These are phyloP conservation scores for Schizothecium vesticola DNA, from an alignment of 495 filamentous ascomycete genomes.

Conservation along the genomic window DNA sequence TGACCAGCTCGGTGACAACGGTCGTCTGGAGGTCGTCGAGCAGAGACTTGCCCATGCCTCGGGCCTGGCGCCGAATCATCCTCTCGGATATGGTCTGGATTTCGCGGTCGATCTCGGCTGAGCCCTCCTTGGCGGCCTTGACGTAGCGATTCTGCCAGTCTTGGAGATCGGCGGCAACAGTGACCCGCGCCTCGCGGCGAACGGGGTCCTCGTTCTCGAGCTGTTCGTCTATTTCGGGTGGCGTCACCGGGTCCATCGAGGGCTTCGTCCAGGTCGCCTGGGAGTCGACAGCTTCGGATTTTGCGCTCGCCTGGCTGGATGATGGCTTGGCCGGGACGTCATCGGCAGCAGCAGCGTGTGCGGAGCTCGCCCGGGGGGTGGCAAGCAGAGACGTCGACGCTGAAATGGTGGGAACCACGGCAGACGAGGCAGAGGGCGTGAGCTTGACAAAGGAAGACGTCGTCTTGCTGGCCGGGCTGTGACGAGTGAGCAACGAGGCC, in stretches of 20 bases:
- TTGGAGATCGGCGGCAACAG: conserved; percentile 70
- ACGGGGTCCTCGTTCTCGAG: conserved; percentile 35
- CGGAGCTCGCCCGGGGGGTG: neutral
- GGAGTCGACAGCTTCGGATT: conserved; percentile 9
- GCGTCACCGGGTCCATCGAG: conserved; percentile 18
- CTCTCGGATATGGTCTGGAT: conserved; percentile 57
- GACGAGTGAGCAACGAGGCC: neutral
- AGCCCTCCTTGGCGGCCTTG: conserved; percentile 72
- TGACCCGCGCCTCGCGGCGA: conserved; percentile 51
- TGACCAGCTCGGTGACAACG: conserved; percentile 53
- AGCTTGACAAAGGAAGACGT: conserved; percentile 37
- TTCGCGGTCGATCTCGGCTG: conserved; percentile 69
- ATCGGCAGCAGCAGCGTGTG: neutral
- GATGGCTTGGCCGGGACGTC: neutral
- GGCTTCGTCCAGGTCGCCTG: conserved; percentile 21
- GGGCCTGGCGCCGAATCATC: conserved; percentile 48
- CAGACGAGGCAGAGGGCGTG: conserved; percentile 23
- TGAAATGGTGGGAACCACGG: neutral
- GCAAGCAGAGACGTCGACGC: neutral
- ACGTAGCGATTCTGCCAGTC: conserved; percentile 83
- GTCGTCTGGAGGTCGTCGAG: conserved; percentile 64
- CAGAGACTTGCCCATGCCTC: conserved; percentile 56
- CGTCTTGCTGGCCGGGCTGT: conserved; percentile 13
- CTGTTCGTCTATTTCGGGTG: conserved; percentile 23
- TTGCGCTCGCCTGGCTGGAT: conserved; percentile 1